These are phyloP conservation scores for Hypomontagnella monticulosa DNA, from an alignment of 495 filamentous ascomycete genomes.

Conservation along the genomic window DNA sequence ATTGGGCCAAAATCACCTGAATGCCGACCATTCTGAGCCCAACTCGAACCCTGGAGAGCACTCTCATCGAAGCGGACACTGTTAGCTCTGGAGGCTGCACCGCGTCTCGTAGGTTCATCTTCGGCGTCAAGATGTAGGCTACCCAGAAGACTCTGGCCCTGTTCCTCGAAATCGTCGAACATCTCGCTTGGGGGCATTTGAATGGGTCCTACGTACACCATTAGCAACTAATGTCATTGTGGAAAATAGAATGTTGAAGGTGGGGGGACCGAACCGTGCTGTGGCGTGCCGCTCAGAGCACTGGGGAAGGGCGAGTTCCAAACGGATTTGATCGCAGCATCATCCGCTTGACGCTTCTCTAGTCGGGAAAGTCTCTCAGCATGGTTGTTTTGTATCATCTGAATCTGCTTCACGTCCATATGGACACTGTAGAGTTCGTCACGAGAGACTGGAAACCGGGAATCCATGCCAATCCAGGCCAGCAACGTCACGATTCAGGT, in stretches of 20 bases:
- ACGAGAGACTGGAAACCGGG: conserved; percentile 59
- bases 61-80: conserved; percentile 99
- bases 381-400: conserved; percentile 80
- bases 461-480: conserved; percentile 61
- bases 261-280: conserved; percentile 71
- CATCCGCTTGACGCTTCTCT: conserved; percentile 82
- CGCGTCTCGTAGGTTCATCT: conserved; percentile 85
- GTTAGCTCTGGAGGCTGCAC: conserved; percentile 87
- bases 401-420: conserved; percentile 85
- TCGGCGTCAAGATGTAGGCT: conserved; percentile 85
- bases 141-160: conserved; percentile 73
- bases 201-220: conserved; percentile 66
- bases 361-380: conserved; percentile 80
- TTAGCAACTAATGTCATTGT: conserved; percentile 37
- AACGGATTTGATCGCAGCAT: conserved; percentile 82
- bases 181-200: conserved; percentile 76
- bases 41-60: conserved; percentile 85
- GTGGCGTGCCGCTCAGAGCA: conserved; percentile 77
- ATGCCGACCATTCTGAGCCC: conserved; percentile 81
- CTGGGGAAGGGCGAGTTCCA: conserved; percentile 91
- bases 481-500: conserved; percentile 23
- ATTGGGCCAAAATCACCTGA: conserved; percentile 81
- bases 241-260: no score
- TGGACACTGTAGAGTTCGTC: conserved; percentile 89
- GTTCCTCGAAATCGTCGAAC: conserved; percentile 84